These are phyloP conservation scores for Bassia scoparia DNA, from an alignment of 148 eudicot genomes.

Conservation along the genomic window DNA sequence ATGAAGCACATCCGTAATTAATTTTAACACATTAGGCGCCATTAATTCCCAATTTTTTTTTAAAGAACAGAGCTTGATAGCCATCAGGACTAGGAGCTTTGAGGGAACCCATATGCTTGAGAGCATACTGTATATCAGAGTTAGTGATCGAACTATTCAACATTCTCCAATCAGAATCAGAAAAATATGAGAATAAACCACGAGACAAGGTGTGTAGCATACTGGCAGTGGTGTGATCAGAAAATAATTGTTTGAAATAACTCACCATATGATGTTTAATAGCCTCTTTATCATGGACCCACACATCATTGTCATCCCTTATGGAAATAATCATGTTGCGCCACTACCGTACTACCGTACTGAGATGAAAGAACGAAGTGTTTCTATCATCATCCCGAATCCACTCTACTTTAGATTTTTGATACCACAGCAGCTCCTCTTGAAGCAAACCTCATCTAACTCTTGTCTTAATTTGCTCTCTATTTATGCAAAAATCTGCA, in stretches of 20 bases:
- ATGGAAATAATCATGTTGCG: neutral
- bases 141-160: no score
- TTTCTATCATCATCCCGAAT: no score
- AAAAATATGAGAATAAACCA: neutral
- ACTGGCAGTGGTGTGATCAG: no score
- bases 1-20: neutral
- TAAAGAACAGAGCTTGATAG: neutral
- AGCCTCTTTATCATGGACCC: neutral
- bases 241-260: no score
- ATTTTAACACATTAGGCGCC: neutral
- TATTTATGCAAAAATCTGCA: no score
- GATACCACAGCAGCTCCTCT: neutral
- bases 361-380: no score
- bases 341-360: neutral
- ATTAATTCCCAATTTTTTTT: neutral
- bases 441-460: no score
- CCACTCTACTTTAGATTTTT: neutral
- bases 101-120: neutral
- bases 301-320: no score
- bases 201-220: no score
- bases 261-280: no score
- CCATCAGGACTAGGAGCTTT: neutral
- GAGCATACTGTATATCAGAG: neutral
- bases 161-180: neutral
- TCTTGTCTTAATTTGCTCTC: no score